Base-by-base conservation (phyloP, 371 early-diverging fungal genomes). In the Mucor mucedo region DNA sequence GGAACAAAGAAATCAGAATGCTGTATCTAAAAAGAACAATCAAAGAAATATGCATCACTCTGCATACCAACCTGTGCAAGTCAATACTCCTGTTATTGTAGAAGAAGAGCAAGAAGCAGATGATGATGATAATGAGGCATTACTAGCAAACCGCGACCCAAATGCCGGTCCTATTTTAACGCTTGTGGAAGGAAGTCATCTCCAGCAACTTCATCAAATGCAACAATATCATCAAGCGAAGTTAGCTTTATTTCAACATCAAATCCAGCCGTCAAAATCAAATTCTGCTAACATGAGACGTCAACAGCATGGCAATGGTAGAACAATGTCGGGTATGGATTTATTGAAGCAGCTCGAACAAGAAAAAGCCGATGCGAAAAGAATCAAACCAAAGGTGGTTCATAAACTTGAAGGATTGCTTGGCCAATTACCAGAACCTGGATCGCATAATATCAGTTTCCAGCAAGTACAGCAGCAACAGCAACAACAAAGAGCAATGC, bases 291-390 rank as follows among this genome's bases (percentile, higher is more conserved):
- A 49, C 1, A 38, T 5, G 7, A 45, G 57, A 45, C 57, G 16
- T 28, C 52, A 58, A 4, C 47, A 47, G 4, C 16, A 30, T 47
- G 35, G 47, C 11, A 47, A 13, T 58, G 47, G 48, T 21, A 30
- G 32, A 47, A 47, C 42, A 11, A 75, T 79, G 74, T 78, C 78
- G 14, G 82, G 79, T 49, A 82, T 82, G 77, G 82, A 82, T 57
- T 57, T 82, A 41, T 52, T 82, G 16, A 68, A 66, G 28, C 79
- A 82, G 55, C 54, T 71, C n/a, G 82, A 82, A 48, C 79, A 77
- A 54, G 79, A 82, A 56, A 78, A 76, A 42, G 77, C 76, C 7
- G 75, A 75, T 30, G 52, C 65, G 8, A 74, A 73, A 40, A 62
- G 78, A 32, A 69, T 71, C 28, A 78, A 75, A 21, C 72, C 79